These are phyloP conservation scores for Myxozyma neglecta DNA, from an alignment of 805 yeast species.

Conservation along the genomic window DNA sequence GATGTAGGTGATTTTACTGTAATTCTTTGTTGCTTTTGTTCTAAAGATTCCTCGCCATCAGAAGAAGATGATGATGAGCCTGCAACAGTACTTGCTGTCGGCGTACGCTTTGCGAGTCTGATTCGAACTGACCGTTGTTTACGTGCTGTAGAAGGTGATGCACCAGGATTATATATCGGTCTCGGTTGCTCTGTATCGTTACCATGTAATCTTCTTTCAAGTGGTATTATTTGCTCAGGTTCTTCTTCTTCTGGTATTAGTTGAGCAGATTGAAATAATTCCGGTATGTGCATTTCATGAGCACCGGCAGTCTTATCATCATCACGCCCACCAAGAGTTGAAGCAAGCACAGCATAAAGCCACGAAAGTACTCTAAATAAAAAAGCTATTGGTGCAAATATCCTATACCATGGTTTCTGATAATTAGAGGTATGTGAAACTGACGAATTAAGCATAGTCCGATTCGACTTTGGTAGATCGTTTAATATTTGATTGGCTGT, in stretches of 20 bases:
- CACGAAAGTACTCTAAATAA: constrained; percentile 1
- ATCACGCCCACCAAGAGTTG: constrained; percentile 13
- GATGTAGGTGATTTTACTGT: constrained; percentile 27
- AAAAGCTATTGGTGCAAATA: constrained; percentile 6
- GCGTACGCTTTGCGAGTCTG: constrained; percentile 7
- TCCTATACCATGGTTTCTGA: constrained; percentile 6
- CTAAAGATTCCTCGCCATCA: not conserved
- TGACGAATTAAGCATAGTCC: not conserved
- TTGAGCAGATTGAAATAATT: too few species aligned
- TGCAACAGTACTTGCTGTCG: not conserved
- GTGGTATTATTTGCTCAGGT: not conserved
- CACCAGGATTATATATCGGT: constrained; percentile 11
- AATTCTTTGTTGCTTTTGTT: not conserved
- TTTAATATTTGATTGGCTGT: not conserved
- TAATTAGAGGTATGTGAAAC: not conserved
- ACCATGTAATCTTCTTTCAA: too few species aligned
- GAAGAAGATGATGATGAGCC: not conserved
- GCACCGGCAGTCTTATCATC: constrained; percentile 5
- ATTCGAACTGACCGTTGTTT: constrained; percentile 16
- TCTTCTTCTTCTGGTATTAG: constrained; percentile 18
- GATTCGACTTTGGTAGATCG: not conserved
- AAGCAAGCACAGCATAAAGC: constrained; percentile 7
- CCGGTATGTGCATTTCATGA: too few species aligned
- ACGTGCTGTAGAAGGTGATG: constrained; percentile 1
- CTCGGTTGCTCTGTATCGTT: too few species aligned